phyloP scores from a whole-genome alignment of 257 asterid species.

The Fraxinus excelsior region DNA sequence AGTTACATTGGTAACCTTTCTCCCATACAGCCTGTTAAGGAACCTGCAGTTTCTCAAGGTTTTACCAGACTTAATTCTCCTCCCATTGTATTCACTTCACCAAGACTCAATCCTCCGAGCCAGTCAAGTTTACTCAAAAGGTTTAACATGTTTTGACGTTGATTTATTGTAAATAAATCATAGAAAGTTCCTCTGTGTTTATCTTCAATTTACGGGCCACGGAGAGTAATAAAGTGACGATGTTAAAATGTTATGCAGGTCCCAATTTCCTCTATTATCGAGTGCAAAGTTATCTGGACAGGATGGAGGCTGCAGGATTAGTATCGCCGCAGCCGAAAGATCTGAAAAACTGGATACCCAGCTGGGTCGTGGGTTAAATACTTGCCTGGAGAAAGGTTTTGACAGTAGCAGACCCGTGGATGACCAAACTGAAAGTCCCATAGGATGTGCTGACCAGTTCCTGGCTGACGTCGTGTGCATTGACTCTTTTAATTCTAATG shows the following conservation, averaged over 20 bases:
- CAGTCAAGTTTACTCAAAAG: conserved; percentile 33
- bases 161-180: too few relatives aligned
- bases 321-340: conserved; percentile 21
- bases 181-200: background rate
- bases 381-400: conserved; percentile 27
- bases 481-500: conserved; percentile 34
- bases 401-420: conserved; percentile 13
- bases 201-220: background rate
- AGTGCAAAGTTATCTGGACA: conserved; percentile 31
- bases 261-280: conserved; percentile 26
- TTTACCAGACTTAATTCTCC: conserved; percentile 54
- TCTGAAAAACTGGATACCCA: conserved; percentile 27
- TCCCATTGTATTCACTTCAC: conserved; percentile 46
- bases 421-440: conserved; percentile 32
- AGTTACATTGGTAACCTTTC: conserved; percentile 55
- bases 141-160: conserved; percentile 27
- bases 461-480: conserved; percentile 31
- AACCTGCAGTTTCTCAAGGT: conserved; percentile 34
- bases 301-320: conserved; percentile 29
- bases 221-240: conserved; percentile 17
- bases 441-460: conserved; percentile 38
- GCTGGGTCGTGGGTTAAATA: conserved; percentile 20
- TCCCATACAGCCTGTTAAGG: conserved; percentile 46
- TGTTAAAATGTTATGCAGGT: conserved; percentile 37
- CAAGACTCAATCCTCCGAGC: conserved; percentile 35